Conservation (phyloP, 495 filamentous ascomycete genomes). For the Clohesyomyces aquaticus region DNA sequence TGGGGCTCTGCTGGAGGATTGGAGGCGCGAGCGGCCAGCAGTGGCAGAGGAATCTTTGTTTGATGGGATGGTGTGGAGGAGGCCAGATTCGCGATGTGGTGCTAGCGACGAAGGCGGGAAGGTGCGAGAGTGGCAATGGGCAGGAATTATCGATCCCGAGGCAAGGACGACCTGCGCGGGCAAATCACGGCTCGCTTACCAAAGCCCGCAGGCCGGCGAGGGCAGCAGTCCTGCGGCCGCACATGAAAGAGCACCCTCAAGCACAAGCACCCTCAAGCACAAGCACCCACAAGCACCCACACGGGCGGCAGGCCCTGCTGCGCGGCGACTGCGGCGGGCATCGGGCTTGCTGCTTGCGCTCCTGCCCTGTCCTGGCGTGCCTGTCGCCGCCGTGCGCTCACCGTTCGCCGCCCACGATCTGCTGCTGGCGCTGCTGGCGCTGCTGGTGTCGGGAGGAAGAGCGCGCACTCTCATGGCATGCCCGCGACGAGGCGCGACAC, state of each 20-base stretch:
- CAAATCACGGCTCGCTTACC: neutral
- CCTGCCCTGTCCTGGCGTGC: no score
- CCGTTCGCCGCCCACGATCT: conserved; percentile 3
- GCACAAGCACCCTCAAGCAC: no score
- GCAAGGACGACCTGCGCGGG: neutral
- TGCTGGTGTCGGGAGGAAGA: neutral
- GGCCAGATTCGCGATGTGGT: conserved; percentile 32
- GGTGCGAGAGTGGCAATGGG: conserved; percentile 20
- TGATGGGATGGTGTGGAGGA: conserved; percentile 11
- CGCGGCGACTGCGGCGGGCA: no score
- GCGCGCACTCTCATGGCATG: neutral
- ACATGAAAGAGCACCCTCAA: no score
- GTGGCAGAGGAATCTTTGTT: neutral
- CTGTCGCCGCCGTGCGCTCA: no score
- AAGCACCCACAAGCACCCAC: no score
- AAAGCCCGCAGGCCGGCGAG: neutral
- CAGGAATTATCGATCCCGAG: neutral
- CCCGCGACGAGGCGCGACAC: neutral
- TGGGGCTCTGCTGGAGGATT: neutral
- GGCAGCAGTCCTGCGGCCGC: neutral
- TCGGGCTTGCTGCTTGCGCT: no score
- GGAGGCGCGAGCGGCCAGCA: neutral
- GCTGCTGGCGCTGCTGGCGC: conserved; percentile 7
- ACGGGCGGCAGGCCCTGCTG: no score
- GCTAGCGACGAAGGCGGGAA: conserved; percentile 37